Conservation (phyloP, 2,329 filamentous ascomycete genomes). For the Hymenoscyphus infarciens region DNA sequence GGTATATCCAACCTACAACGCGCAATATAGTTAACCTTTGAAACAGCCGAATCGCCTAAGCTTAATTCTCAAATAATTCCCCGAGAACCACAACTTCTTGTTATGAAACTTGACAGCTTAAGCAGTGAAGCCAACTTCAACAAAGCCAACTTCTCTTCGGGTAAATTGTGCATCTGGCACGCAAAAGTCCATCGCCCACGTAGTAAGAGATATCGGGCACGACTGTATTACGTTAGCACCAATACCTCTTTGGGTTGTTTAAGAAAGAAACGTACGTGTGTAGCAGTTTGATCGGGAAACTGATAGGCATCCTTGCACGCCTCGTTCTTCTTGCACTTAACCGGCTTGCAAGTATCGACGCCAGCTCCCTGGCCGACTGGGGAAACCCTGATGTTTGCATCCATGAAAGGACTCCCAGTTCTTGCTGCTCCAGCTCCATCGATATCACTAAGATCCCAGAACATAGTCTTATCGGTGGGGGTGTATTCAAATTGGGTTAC, state of each 20-base stretch:
- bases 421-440: constrained; percentile 10
- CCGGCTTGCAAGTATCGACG: constrained; percentile 1
- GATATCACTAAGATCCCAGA: constrained; percentile 17
- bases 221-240: neutral
- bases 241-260: neutral
- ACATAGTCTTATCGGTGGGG: neutral
- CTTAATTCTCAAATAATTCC: neutral
- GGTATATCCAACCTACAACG: neutral
- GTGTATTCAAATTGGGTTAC: constrained; percentile 18
- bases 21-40: neutral
- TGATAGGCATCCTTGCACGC: constrained; percentile 15
- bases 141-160: neutral
- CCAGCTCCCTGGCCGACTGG: constrained; percentile 9
- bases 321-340: constrained; percentile 11
- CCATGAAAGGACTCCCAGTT: constrained; percentile 10
- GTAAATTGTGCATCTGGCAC: neutral
- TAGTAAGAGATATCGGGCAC: neutral
- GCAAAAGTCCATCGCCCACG: constrained; percentile 3
- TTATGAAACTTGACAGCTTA: neutral
- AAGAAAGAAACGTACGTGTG: constrained; percentile 5
- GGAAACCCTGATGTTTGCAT: constrained; percentile 5
- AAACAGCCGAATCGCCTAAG: neutral
- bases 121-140: neutral
- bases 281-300: constrained; percentile 10
- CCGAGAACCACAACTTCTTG: neutral